Conservation (phyloP, 1,284 basidiomycete species). For the Ganoderma leucocontextum region DNA sequence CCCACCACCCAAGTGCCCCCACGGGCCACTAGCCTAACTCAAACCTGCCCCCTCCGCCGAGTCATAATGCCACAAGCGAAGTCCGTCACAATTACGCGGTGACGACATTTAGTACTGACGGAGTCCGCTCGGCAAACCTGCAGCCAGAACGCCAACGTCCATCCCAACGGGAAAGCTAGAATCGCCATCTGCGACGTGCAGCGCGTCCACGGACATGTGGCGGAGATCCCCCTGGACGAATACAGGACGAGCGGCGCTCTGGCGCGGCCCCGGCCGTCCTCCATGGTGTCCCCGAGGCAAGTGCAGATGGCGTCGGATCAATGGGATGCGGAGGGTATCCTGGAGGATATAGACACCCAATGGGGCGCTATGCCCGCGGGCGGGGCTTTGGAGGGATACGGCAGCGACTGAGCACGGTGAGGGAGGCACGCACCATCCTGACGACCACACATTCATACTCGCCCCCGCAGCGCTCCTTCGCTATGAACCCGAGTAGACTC, state of each 20-base stretch:
- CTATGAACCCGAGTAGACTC: neutral
- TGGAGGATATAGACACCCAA: conserved; percentile 22
- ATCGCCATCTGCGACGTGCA: conserved; percentile 18
- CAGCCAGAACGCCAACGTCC: neutral
- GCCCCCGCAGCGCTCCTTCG: neutral
- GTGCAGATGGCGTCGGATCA: conserved; percentile 6
- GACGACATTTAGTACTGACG: neutral
- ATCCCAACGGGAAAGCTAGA: conserved; percentile 16
- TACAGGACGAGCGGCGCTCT: neutral
- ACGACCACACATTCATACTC: neutral
- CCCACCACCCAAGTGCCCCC: neutral
- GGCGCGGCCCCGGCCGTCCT: conserved; percentile 1
- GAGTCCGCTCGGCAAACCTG: neutral
- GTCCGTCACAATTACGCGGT: neutral
- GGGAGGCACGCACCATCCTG: neutral
- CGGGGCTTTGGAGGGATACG: conserved; percentile 10
- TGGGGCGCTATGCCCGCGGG: conserved; percentile 17
- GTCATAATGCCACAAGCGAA: neutral
- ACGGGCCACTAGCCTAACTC: neutral
- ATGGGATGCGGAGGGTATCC: conserved; percentile 14
- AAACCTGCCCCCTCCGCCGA: neutral
- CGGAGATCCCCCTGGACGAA: conserved; percentile 5
- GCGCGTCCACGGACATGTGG: conserved; percentile 1
- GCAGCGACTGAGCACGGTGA: conserved; percentile 2
- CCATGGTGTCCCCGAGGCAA: conserved; percentile 15